Percentiles rank a stretch among this genome's conserved stretches.
These are phyloP conservation scores for Hibiscus syriacus DNA, from an alignment of 345 rosid genomes.

Conservation along the genomic window DNA sequence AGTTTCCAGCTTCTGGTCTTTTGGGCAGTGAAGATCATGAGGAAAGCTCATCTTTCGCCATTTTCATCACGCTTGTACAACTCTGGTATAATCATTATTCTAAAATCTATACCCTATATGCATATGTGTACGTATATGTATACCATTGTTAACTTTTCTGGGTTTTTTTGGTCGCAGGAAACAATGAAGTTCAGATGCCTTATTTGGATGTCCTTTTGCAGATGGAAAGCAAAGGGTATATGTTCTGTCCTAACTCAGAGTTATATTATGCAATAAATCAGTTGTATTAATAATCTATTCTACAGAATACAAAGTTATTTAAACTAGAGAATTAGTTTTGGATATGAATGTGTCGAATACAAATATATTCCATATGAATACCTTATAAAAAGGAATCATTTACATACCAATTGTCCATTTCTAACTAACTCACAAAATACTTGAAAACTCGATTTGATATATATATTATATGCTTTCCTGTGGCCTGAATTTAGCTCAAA, in stretches of 20 bases:
- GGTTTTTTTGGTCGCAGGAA: conserved; percentile 24
- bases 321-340: no score
- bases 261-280: background rate
- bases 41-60: conserved; percentile 29
- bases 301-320: background rate
- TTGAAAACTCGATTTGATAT: background rate
- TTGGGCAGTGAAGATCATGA: conserved; percentile 20
- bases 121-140: background rate
- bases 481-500: background rate
- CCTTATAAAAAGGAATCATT: background rate
- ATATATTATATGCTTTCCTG: background rate
- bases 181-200: conserved; percentile 31
- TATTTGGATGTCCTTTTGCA: conserved; percentile 21
- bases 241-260: background rate
- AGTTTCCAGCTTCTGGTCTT: no score
- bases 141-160: background rate
- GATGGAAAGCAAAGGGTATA: conserved; percentile 34
- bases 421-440: background rate
- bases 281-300: background rate
- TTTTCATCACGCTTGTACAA: conserved; percentile 24
- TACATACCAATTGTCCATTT: background rate
- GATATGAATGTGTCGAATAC: no score
- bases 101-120: background rate
- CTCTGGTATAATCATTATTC: conserved; percentile 20
- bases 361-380: background rate